Evolutionary conservation across 495 filamentous ascomycete genomes (phyloP), one percentile per base, ranked within the genome.

Genomic region (Cercophora scortea): DNA sequence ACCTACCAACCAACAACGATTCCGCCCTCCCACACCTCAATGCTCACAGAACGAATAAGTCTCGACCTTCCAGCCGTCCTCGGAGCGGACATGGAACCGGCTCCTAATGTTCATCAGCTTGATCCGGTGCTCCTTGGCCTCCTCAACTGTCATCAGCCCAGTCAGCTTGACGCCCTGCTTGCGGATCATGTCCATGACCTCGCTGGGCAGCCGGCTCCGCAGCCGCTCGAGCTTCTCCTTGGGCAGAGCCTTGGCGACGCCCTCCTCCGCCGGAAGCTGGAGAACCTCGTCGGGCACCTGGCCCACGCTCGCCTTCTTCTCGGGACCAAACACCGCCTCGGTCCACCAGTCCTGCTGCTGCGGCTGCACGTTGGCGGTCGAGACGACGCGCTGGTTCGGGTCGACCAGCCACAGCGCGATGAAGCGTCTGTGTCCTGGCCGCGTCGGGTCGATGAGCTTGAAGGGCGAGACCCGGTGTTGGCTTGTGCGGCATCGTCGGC

Each of bases 331-430:
- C 8, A 57, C 56, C 6, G 61, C 55, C 44, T 72, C 70, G 4
- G 48, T 44, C 70, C 69, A 74, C 73, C 71, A 76, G 49, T 73
- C 60, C 11, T 47, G 32, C 50, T 64, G 66, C 55, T 76, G 80
- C 3, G 79, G 79, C 0, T 80, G 80, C 0, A 84, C 75, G 57
- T 83, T 82, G 15, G 73, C 75, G 0, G 81, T 80, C 0, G 72
- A 78, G 47, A 71, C 71, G 47, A 84, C 69, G 7, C 72, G 69
- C 7, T 55, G 52, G 41, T 71, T 51, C 0, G 81, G 81, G 60
- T 84, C 79, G 3, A 86, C 72, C 4, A 86, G 65, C 59, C 76
- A 84, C 9, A 85, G 58, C 0, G 75, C 77, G 3, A 85, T 63
- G 52, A 83, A 74, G 48, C 78, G 75, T 4, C 77, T 60, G 49